These are phyloP conservation scores for Achaetomium macrosporum DNA, from an alignment of 2,329 filamentous ascomycete genomes.

Conservation along the genomic window DNA sequence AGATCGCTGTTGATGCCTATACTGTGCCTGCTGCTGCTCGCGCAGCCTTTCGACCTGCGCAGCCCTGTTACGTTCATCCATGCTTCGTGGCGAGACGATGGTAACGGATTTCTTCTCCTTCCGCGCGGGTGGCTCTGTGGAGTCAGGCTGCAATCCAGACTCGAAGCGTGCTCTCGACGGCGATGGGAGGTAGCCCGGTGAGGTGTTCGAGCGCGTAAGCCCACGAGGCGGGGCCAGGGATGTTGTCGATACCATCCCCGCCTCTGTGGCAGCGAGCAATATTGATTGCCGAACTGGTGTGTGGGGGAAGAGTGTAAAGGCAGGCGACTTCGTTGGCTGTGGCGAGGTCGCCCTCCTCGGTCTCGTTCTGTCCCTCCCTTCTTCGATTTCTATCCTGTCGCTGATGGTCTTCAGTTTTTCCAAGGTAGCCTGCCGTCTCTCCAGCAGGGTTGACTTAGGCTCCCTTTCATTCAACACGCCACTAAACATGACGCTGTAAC, in stretches of 20 bases:
- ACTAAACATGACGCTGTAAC: conserved; percentile 93
- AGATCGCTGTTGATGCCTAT: conserved; percentile 3
- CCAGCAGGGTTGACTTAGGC: conserved; percentile 40
- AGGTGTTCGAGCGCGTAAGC: conserved; percentile 48
- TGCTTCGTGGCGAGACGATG: conserved; percentile 25
- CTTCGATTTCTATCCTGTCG: conserved; percentile 38
- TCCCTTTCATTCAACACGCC: conserved; percentile 53
- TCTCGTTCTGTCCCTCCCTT: conserved; percentile 26
- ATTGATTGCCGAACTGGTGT: conserved; percentile 23
- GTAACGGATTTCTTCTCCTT: conserved; percentile 24
- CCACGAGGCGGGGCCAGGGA: conserved; percentile 26
- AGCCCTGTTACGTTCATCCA: conserved; percentile 24
- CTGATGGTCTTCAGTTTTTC: conserved; percentile 52
- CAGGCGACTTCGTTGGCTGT: conserved; percentile 39
- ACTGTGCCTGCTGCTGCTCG: conserved; percentile 18
- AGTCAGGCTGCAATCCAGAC: conserved; percentile 16
- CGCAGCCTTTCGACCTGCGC: conserved; percentile 21
- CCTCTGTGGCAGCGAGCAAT: not conserved
- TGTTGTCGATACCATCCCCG: conserved; percentile 4
- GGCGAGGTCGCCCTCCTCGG: conserved; percentile 46
- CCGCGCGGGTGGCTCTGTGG: conserved; percentile 4
- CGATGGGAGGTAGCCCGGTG: conserved; percentile 44
- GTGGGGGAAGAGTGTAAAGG: conserved; percentile 41
- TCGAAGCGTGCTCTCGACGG: conserved; percentile 36
- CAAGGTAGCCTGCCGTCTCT: conserved; percentile 53